phyloP scores from a whole-genome alignment of 352 stramenopile genomes.

The Phytopythium delawarense region DNA sequence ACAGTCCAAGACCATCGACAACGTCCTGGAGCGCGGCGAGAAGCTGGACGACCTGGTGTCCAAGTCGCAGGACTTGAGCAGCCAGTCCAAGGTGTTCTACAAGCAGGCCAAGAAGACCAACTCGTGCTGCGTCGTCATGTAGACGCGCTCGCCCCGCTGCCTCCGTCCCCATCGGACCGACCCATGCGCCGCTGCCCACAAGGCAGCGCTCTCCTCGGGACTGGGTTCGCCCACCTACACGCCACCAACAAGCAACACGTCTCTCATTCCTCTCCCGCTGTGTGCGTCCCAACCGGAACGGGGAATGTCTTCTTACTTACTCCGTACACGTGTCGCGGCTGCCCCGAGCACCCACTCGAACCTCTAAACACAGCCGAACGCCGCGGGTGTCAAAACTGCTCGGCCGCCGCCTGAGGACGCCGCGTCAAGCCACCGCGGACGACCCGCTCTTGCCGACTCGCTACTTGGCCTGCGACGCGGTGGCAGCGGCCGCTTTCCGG shows the following conservation, averaged over 20 bases:
- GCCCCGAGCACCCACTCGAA: background rate
- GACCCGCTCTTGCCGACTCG: background rate
- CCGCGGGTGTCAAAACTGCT: background rate
- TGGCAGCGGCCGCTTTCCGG: slow-evolving; percentile 35
- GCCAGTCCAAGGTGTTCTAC: slow-evolving; percentile 99
- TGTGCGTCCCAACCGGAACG: background rate
- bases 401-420: background rate
- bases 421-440: background rate
- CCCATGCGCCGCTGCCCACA: background rate
- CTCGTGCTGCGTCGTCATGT: slow-evolving; percentile 96
- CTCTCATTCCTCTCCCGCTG: background rate
- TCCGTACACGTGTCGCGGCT: background rate
- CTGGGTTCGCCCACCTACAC: background rate
- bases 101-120: slow-evolving; percentile 99
- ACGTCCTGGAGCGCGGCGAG: slow-evolving; percentile 96
- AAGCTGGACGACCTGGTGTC: slow-evolving; percentile 99
- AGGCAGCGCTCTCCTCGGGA: background rate
- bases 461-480: slow-evolving; percentile 25
- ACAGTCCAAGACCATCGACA: slow-evolving; percentile 98
- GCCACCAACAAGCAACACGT: background rate
- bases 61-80: slow-evolving; percentile 97
- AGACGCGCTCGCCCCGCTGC: slow-evolving; percentile 12
- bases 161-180: background rate
- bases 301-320: background rate
- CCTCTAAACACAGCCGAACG: background rate